Evolutionary conservation across 139 green algal genomes (phyloP).

Genomic region (Penium margaritaceum): DNA sequence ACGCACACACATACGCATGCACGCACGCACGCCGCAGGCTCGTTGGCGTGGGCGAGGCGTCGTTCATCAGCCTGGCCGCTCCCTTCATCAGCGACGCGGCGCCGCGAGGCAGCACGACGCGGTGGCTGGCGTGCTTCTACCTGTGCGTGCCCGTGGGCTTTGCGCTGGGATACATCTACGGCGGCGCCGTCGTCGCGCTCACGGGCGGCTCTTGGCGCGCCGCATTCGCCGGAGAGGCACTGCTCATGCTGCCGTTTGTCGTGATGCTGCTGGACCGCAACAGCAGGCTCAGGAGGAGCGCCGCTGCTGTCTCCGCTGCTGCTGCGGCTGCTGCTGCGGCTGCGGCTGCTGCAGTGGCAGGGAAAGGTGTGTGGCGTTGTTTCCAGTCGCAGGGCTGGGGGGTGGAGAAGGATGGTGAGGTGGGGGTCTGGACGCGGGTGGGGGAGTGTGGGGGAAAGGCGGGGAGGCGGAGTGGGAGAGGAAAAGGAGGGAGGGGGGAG

Average conservation of each 20-base stretch:
- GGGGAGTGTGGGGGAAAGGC: too few relatives aligned
- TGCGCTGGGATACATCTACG: slow-evolving; percentile 76
- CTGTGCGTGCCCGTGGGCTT: slow-evolving; percentile 78
- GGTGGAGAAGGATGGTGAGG: too few relatives aligned
- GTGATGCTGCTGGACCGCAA: too few relatives aligned
- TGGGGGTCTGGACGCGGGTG: too few relatives aligned
- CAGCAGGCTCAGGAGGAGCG: too few relatives aligned
- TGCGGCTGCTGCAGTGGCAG: too few relatives aligned
- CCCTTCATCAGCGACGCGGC: slow-evolving; percentile 93
- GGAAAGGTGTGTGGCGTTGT: too few relatives aligned
- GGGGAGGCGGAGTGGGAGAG: too few relatives aligned
- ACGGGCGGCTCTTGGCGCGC: slow-evolving; percentile 64
- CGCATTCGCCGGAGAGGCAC: slow-evolving; percentile 72
- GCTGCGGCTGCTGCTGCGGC: too few relatives aligned
- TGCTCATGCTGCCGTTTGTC: slow-evolving; percentile 72
- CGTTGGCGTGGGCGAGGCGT: slow-evolving; percentile 87
- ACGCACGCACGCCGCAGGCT: slow-evolving; percentile 37
- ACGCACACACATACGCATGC: background rate
- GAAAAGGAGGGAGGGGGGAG: too few relatives aligned
- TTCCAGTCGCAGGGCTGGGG: too few relatives aligned
- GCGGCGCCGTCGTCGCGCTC: slow-evolving; percentile 54
- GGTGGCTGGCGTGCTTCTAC: slow-evolving; percentile 69
- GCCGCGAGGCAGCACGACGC: slow-evolving; percentile 45
- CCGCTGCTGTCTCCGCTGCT: too few relatives aligned
- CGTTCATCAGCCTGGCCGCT: slow-evolving; percentile 81